Conservation (phyloP, 2,329 filamentous ascomycete species). For the Fusarium agapanthi region DNA sequence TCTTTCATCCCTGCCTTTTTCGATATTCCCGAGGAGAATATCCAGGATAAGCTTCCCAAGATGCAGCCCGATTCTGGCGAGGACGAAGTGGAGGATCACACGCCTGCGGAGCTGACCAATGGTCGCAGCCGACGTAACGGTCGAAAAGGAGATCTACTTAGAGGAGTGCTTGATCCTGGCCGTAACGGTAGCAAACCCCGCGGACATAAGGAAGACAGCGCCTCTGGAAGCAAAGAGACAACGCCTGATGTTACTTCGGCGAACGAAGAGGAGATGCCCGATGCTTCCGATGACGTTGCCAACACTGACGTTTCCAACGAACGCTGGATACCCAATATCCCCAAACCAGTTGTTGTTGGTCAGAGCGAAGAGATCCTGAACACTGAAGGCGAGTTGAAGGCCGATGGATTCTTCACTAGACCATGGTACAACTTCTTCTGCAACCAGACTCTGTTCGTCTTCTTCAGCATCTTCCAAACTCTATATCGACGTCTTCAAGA, state of each 20-base stretch:
- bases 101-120: slow-evolving; percentile 75
- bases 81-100: slow-evolving; percentile 79
- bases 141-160: slow-evolving; percentile 82
- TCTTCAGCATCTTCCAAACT: slow-evolving; percentile 93
- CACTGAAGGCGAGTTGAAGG: slow-evolving; percentile 72
- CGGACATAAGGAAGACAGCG: slow-evolving; percentile 80
- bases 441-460: slow-evolving; percentile 91
- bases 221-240: slow-evolving; percentile 85
- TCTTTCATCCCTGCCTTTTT: slow-evolving; percentile 81
- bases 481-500: slow-evolving; percentile 85
- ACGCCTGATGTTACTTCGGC: slow-evolving; percentile 85
- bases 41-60: slow-evolving; percentile 72
- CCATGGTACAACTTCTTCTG: slow-evolving; percentile 89
- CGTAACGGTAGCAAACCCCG: slow-evolving; percentile 76
- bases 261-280: slow-evolving; percentile 78
- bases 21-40: slow-evolving; percentile 74
- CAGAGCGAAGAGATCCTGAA: slow-evolving; percentile 64
- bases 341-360: slow-evolving; percentile 62
- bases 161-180: slow-evolving; percentile 83
- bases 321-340: slow-evolving; percentile 70
- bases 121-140: slow-evolving; percentile 74
- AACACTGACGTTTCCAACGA: slow-evolving; percentile 71
- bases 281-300: slow-evolving; percentile 64
- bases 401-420: slow-evolving; percentile 82
- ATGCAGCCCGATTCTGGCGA: slow-evolving; percentile 76